Percentiles rank a stretch among this genome's conserved stretches.
These are phyloP conservation scores for Miscanthus lutarioriparius DNA, from an alignment of 176 grass and related monocot genomes.

Conservation along the genomic window DNA sequence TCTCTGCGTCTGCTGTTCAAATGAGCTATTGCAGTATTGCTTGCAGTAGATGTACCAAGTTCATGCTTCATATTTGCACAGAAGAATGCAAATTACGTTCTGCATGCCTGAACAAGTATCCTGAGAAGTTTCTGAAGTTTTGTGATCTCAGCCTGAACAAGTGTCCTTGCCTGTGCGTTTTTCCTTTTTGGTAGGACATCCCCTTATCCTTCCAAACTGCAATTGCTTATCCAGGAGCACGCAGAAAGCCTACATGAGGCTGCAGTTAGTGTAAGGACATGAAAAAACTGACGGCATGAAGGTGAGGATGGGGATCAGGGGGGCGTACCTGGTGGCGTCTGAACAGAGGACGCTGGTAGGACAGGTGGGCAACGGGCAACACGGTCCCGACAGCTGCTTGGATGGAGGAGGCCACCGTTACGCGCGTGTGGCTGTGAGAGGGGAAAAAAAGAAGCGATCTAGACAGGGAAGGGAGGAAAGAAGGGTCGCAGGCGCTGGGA, in stretches of 20 bases:
- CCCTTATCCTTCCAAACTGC: background rate
- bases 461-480: background rate
- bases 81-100: background rate
- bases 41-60: background rate
- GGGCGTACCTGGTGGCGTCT: background rate
- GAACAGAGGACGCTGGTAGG: background rate
- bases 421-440: background rate
- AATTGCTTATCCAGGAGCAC: background rate
- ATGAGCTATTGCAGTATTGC: background rate
- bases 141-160: background rate
- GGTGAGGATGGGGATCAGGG: background rate
- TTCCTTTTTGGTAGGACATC: background rate
- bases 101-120: background rate
- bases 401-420: background rate
- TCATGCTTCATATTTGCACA: background rate
- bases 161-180: background rate
- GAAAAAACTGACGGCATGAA: background rate
- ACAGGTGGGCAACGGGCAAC: background rate
- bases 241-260: background rate
- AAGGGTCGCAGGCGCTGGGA: background rate
- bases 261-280: background rate
- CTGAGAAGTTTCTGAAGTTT: background rate
- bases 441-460: background rate
- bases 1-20: background rate
- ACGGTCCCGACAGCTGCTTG: background rate